Base-by-base conservation (phyloP, 371 early-diverging fungal species). In the Actinomortierella ambigua region DNA sequence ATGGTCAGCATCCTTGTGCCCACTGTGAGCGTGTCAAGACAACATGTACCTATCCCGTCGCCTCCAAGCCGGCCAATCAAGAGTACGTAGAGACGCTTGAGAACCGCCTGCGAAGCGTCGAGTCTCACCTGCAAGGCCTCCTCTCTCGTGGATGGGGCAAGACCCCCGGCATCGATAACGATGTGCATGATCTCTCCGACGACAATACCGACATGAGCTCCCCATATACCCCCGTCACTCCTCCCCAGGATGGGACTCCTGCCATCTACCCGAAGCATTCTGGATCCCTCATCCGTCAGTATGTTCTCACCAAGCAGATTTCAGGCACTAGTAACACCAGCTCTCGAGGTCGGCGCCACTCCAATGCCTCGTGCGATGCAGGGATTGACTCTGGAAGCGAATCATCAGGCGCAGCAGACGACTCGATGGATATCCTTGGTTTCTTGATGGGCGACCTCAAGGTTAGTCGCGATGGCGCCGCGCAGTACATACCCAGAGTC, bases 1-100 rank as follows among this genome's bases (percentile, higher is more conserved):
- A 87, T 68, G 87, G 87, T 26, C 80, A 80, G 52, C 78, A 79
- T 26, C 88, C 88, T 14, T 87, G 88, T 59, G 77, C 81, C n/a
- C 84, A 81, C 65, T 87, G 88, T 57, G 76, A 77, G 66, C 82
- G 83, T 56, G 80, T 82, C 42, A 68, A 61, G 4, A 78, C 77
- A 11, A 60, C 68, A 13, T 86, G 86, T 59, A 59, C 73, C 22
- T 86, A 86, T 53, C 83, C 83, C 7, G 51, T 44, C 20, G 63
- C 66, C 13, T 66, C 34, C 51, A 71, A 71, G 27, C 73, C 73
- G 15, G 73, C 73, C 39, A 71, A 71, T 42, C 73, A 71, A 29
- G 78, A 70, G 57, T 75, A 75, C 49, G 78, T 78, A 29, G 68
- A 69, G 22, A 67, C 64, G 11, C 65, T 68, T 7, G 75, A 75